A percentile compares a stretch with the other conserved stretches of the same genome.
Evolutionary conservation across 148 eudicot genomes (phyloP).

Genomic region (Fagopyrum homotropicum): DNA sequence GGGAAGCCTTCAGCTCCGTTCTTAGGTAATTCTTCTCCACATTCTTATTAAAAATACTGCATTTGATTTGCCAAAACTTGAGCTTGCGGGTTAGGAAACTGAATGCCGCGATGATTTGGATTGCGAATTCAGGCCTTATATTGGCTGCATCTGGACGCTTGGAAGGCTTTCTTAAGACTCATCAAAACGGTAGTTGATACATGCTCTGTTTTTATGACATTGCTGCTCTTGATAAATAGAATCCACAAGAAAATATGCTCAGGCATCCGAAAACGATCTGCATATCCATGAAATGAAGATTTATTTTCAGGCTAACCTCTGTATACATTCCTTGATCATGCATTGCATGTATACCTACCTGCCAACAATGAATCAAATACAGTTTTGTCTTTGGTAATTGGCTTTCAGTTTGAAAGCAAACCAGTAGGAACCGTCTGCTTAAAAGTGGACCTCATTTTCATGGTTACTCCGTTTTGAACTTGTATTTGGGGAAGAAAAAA

Average conservation of each 20-base stretch:
- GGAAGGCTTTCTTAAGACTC: constrained; percentile 36
- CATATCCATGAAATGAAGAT: not conserved
- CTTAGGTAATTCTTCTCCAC: constrained; percentile 47
- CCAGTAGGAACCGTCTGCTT: too few relatives aligned
- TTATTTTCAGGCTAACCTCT: too few relatives aligned
- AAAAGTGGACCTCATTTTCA: too few relatives aligned
- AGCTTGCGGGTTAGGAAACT: not conserved
- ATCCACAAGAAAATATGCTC: not conserved
- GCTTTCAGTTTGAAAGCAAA: too few relatives aligned
- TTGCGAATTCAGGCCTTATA: constrained; percentile 35
- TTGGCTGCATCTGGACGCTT: constrained; percentile 79
- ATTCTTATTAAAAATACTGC: not conserved
- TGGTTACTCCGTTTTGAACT: too few relatives aligned
- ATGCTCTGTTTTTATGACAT: not conserved
- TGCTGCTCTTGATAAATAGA: not conserved
- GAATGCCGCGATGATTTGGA: constrained; percentile 6
- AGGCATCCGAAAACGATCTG: not conserved
- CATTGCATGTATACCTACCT: not conserved
- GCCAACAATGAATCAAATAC: not conserved
- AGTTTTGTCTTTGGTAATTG: not conserved
- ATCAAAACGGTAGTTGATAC: constrained; percentile 49
- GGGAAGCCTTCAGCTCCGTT: constrained; percentile 91
- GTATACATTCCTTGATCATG: not conserved
- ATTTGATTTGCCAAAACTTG: not conserved
- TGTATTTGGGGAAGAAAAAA: too few relatives aligned